Percentiles rank a stretch among this genome's conserved stretches.
Evolutionary conservation across 139 green algal species (phyloP).

Genomic region (Volvox reticuliferus): DNA sequence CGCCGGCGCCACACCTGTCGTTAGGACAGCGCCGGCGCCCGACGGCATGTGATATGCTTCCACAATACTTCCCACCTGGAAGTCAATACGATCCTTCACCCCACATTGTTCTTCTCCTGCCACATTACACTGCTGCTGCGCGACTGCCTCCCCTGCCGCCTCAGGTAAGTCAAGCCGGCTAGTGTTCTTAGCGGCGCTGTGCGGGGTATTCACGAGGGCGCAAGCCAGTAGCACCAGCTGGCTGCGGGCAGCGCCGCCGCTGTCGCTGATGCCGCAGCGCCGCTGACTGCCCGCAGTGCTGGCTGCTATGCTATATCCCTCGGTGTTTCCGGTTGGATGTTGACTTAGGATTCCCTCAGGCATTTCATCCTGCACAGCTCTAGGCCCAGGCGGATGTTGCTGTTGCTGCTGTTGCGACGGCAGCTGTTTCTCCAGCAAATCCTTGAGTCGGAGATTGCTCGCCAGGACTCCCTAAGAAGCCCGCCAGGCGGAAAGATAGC

Average conservation of each 20-base stretch:
- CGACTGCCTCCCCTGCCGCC: no score
- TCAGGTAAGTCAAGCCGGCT: no score
- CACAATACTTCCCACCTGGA: no score
- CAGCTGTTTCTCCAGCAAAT: neutral
- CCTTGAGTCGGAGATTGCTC: constrained; percentile 1
- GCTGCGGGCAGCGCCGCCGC: neutral
- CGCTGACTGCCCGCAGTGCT: neutral
- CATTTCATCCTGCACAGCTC: neutral
- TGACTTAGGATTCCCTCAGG: neutral
- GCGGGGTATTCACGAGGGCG: neutral
- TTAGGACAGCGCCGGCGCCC: no score
- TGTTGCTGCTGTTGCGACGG: neutral
- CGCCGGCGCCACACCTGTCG: no score
- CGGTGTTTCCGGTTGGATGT: no score
- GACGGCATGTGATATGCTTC: no score
- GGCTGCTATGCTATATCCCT: neutral
- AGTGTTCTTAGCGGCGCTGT: neutral
- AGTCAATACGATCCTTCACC: no score
- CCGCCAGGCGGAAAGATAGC: no score
- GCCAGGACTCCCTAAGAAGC: constrained; percentile 12
- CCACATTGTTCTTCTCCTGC: no score
- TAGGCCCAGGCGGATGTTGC: neutral
- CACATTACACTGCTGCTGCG: no score
- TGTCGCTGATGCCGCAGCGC: neutral
- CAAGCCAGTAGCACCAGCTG: neutral